These are phyloP conservation scores for Dictyostelium intermedium DNA, from an alignment of 78 protist genomes.

Conservation along the genomic window DNA sequence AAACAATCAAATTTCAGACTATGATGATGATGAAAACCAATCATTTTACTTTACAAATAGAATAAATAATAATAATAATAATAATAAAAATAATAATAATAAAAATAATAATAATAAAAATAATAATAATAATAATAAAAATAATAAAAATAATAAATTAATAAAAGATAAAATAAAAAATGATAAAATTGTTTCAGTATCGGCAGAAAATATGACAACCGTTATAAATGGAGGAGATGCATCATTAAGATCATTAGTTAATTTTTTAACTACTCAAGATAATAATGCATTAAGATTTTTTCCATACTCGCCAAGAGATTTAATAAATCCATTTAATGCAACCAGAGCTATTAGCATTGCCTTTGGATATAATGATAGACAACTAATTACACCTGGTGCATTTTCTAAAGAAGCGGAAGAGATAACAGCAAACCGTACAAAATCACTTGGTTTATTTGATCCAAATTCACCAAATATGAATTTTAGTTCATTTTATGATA, in stretches of 20 bases:
- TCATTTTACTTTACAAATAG: not conserved
- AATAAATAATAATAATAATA: not conserved
- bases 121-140: not conserved
- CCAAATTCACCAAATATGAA: not conserved
- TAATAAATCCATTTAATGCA: constrained; percentile 4
- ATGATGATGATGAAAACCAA: not conserved
- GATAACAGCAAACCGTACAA: not conserved
- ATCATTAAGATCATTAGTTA: not conserved
- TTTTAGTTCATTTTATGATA: not conserved
- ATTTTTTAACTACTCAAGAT: not conserved
- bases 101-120: not conserved
- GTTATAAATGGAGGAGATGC: not conserved
- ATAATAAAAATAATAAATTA: not conserved
- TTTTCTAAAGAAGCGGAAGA: not conserved
- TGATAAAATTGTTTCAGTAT: not conserved
- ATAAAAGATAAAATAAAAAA: not conserved
- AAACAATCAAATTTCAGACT: too few species aligned
- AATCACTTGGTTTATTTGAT: not conserved
- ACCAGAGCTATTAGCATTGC: not conserved
- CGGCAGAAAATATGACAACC: not conserved
- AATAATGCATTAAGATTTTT: not conserved
- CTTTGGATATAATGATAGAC: not conserved
- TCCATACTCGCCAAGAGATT: constrained; percentile 20
- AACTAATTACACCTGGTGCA: not conserved
- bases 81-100: not conserved